Percentiles rank a stretch among this genome's conserved stretches.
phyloP scores from a whole-genome alignment of 31 red algal species.

The Porphyra umbilicalis region DNA sequence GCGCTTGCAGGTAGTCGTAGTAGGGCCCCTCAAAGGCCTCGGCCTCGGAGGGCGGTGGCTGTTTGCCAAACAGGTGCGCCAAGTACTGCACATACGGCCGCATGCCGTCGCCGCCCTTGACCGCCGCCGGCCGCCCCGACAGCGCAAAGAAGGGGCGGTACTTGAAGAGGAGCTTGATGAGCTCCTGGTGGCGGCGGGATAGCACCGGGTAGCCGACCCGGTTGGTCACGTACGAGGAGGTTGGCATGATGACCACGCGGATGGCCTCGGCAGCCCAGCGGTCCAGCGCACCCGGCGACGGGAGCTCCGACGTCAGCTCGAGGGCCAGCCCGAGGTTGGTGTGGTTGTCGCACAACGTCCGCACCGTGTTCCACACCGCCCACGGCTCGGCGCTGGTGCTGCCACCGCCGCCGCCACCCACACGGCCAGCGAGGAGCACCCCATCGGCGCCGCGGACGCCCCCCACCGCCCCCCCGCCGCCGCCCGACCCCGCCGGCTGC shows the following conservation, averaged over 20 bases:
- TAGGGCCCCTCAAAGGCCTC: slow-evolving; percentile 79
- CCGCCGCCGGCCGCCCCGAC: slow-evolving; percentile 46
- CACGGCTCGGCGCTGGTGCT: slow-evolving; percentile 39
- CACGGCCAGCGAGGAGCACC: not conserved
- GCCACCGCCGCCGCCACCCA: not conserved
- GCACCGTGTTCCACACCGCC: slow-evolving; percentile 88
- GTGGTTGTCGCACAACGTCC: slow-evolving; percentile 74
- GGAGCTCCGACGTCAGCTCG: slow-evolving; percentile 66
- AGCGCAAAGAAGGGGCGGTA: slow-evolving; percentile 66
- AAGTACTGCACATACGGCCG: slow-evolving; percentile 85
- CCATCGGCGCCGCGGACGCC: not conserved
- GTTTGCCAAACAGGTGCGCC: slow-evolving; percentile 88
- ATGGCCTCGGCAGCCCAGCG: slow-evolving; percentile 85
- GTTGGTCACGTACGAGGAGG: slow-evolving; percentile 75
- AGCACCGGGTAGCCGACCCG: slow-evolving; percentile 76
- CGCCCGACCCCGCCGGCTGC: slow-evolving; percentile 15
- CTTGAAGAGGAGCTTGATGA: slow-evolving; percentile 76
- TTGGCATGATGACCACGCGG: slow-evolving; percentile 59
- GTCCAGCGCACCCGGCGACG: slow-evolving; percentile 35
- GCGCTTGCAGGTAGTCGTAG: slow-evolving; percentile 87
- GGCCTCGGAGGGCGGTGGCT: slow-evolving; percentile 55
- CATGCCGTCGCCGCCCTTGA: slow-evolving; percentile 79
- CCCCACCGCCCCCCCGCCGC: not conserved
- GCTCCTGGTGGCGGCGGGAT: slow-evolving; percentile 65
- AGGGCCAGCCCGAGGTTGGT: slow-evolving; percentile 62